Conservation (phyloP, 1,284 basidiomycete genomes). For the Ceratobasidium sp. region DNA sequence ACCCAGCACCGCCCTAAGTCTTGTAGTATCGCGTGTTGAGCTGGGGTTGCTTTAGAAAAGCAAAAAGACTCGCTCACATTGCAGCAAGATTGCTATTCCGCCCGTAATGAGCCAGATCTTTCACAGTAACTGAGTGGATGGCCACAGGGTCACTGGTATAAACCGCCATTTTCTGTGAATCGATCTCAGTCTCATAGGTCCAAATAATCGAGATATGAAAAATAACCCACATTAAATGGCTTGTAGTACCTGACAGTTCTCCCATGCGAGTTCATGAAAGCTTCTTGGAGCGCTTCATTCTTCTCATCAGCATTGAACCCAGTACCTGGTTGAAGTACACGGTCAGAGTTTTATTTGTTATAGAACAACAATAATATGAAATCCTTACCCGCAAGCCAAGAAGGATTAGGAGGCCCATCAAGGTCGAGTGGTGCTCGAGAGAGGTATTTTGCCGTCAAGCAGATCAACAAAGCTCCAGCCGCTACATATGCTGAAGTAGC, state of each 20-base stretch:
- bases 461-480: neutral
- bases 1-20: conserved; percentile 54
- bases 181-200: neutral
- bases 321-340: neutral
- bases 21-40: conserved; percentile 23
- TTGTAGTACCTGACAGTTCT: neutral
- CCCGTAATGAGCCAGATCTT: conserved; percentile 66
- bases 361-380: neutral
- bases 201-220: neutral
- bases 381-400: neutral
- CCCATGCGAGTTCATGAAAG: neutral
- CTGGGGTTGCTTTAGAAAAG: conserved; percentile 56
- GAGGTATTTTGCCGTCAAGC: neutral
- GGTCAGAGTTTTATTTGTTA: too few relatives aligned
- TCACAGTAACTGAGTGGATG: conserved; percentile 63
- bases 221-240: neutral
- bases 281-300: conserved; percentile 1
- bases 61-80: neutral
- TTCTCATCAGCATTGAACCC: conserved; percentile 2
- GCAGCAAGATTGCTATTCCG: conserved; percentile 66
- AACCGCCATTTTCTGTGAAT: conserved; percentile 60
- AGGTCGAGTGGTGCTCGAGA: neutral
- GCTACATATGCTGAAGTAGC: neutral
- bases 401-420: conserved; percentile 16
- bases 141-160: conserved; percentile 66